These are phyloP conservation scores for Sistotremastrum suecicum DNA, from an alignment of 768 basidiomycete species.

Conservation along the genomic window DNA sequence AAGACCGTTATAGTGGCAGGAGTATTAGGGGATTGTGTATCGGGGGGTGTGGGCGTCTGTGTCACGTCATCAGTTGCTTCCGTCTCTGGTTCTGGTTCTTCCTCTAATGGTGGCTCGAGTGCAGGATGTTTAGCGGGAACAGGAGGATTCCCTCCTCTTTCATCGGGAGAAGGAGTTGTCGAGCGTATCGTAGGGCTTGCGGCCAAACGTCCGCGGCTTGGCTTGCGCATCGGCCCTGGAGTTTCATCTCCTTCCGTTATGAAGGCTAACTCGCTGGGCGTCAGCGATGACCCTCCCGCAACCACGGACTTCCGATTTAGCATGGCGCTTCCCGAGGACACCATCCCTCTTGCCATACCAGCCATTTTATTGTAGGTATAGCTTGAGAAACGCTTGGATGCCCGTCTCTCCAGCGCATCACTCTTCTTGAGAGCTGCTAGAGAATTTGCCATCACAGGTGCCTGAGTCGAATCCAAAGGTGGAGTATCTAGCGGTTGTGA, in stretches of 20 bases:
- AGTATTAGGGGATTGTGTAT: conserved; percentile 1
- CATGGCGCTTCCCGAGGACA: conserved; percentile 25
- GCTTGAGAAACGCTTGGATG: conserved; percentile 89
- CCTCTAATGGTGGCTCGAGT: background rate
- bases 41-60: conserved; percentile 12
- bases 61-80: conserved; percentile 1
- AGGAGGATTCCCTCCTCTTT: conserved; percentile 11
- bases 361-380: conserved; percentile 95
- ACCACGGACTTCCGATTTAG: conserved; percentile 56
- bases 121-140: conserved; percentile 8
- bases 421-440: conserved; percentile 80
- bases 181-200: background rate
- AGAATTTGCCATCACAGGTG: conserved; percentile 61
- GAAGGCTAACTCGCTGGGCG: conserved; percentile 57
- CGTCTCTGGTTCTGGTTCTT: background rate
- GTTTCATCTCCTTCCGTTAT: conserved; percentile 59
- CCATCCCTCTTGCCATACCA: conserved; percentile 33
- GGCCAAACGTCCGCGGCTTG: conserved; percentile 15
- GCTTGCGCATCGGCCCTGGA: conserved; percentile 9
- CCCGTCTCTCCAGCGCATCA: conserved; percentile 77
- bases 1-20: conserved; percentile 49
- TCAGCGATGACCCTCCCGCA: conserved; percentile 41
- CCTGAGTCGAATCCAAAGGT: conserved; percentile 22
- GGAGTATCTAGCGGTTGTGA: conserved; percentile 23
- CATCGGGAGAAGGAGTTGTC: conserved; percentile 7